A percentile compares a stretch with the other conserved stretches of the same genome.
phyloP scores from a whole-genome alignment of 225 moss, liverwort and hornwort genomes.

The Rhytidiadelphus loreus region DNA sequence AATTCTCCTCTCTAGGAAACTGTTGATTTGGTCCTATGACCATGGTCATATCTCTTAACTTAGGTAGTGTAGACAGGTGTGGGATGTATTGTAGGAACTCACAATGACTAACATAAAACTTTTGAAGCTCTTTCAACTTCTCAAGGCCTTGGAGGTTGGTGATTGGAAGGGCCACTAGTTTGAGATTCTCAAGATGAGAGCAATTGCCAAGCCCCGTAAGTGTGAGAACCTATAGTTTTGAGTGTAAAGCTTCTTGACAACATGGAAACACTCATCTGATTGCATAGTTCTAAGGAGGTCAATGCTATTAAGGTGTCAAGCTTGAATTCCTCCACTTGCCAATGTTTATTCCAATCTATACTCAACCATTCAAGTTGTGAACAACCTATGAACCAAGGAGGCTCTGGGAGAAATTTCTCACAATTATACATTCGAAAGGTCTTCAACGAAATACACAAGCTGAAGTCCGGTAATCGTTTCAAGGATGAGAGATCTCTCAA shows the following conservation, averaged over 20 bases:
- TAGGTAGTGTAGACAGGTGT: rapidly evolving
- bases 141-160: not conserved
- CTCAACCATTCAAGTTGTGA: not conserved
- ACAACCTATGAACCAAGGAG: not conserved
- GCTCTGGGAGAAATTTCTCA: not conserved
- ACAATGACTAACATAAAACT: rapidly evolving
- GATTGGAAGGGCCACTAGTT: not conserved
- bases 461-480: not conserved
- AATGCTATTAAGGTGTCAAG: not conserved
- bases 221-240: rapidly evolving
- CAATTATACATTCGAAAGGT: not conserved
- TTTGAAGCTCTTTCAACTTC: not conserved
- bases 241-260: rapidly evolving
- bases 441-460: not conserved
- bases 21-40: rapidly evolving
- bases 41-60: not conserved
- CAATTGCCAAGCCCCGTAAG: rapidly evolving
- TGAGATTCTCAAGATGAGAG: rapidly evolving
- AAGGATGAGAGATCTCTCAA: not conserved
- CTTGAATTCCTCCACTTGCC: not conserved
- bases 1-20: rapidly evolving
- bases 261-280: rapidly evolving
- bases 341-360: not conserved
- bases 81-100: rapidly evolving
- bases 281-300: not conserved